Evolutionary conservation across 2,329 filamentous ascomycete species (phyloP).

Genomic region (Annulohypoxylon truncatum): DNA sequence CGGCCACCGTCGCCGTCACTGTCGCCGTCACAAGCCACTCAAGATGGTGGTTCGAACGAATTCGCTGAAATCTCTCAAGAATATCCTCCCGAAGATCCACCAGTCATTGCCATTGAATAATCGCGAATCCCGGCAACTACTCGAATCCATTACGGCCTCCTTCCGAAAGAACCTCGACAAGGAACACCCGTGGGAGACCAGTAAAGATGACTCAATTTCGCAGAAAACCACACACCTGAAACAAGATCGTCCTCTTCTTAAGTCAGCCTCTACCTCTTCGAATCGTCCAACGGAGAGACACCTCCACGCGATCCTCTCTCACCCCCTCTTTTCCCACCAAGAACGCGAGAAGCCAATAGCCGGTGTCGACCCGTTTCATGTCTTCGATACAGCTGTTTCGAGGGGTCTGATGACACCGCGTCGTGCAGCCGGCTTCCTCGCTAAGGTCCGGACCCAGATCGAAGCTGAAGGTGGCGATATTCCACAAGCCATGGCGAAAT

Average conservation of each 20-base stretch:
- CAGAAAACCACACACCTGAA: slow-evolving; percentile 11
- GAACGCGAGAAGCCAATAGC: slow-evolving; percentile 18
- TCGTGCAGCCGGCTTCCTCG: slow-evolving; percentile 65
- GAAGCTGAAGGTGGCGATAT: slow-evolving; percentile 47
- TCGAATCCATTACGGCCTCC: slow-evolving; percentile 66
- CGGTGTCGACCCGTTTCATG: slow-evolving; percentile 60
- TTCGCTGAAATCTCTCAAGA: slow-evolving; percentile 54
- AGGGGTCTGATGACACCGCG: slow-evolving; percentile 67
- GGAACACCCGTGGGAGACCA: slow-evolving; percentile 62
- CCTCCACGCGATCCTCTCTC: slow-evolving; percentile 67
- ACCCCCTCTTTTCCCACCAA: slow-evolving; percentile 63
- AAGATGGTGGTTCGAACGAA: slow-evolving; percentile 51
- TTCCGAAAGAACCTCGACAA: slow-evolving; percentile 69
- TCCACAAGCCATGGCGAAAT: slow-evolving; percentile 52
- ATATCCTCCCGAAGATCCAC: slow-evolving; percentile 59
- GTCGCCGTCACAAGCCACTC: slow-evolving; percentile 1
- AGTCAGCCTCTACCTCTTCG: slow-evolving; percentile 15
- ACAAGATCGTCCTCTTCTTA: neutral
- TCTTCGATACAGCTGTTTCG: slow-evolving; percentile 67
- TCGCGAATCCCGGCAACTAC: slow-evolving; percentile 65
- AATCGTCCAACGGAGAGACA: slow-evolving; percentile 61
- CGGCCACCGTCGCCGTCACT: slow-evolving; percentile 4
- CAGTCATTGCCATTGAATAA: slow-evolving; percentile 63
- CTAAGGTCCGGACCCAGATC: slow-evolving; percentile 59
- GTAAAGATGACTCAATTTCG: slow-evolving; percentile 45